Evolutionary conservation across 2,329 filamentous ascomycete species (phyloP).

Genomic region (Paramyrothecium sp.): DNA sequence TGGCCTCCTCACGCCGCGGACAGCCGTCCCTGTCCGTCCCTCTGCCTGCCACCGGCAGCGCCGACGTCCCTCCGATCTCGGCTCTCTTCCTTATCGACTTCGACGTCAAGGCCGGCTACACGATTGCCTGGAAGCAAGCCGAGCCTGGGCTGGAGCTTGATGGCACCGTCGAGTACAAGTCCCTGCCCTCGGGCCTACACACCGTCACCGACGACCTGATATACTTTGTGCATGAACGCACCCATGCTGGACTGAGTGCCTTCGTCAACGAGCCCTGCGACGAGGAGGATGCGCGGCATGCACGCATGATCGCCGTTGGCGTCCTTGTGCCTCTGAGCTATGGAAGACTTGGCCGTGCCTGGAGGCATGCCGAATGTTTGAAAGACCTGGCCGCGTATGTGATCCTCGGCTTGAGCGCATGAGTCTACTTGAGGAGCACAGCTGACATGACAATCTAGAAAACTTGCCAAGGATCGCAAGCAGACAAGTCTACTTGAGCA

Average conservation of each 20-base stretch:
- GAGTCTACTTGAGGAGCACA: neutral
- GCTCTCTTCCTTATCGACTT: slow-evolving; percentile 89
- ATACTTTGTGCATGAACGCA: slow-evolving; percentile 84
- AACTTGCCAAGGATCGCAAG: slow-evolving; percentile 63
- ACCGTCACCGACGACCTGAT: slow-evolving; percentile 84
- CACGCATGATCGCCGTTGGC: slow-evolving; percentile 89
- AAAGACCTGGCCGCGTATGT: slow-evolving; percentile 71
- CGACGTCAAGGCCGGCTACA: slow-evolving; percentile 89
- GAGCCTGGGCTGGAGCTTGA: slow-evolving; percentile 71
- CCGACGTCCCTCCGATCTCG: slow-evolving; percentile 48
- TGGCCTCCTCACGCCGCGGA: slow-evolving; percentile 38
- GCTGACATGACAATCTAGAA: slow-evolving; percentile 30
- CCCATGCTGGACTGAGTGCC: slow-evolving; percentile 84
- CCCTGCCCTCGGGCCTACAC: slow-evolving; percentile 88
- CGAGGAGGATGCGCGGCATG: slow-evolving; percentile 76
- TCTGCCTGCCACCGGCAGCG: slow-evolving; percentile 24
- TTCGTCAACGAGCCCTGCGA: slow-evolving; percentile 83
- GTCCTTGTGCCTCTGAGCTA: slow-evolving; percentile 82
- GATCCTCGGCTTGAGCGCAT: neutral
- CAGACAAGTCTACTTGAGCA: slow-evolving; percentile 65
- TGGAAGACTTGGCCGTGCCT: slow-evolving; percentile 81
- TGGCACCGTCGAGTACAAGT: slow-evolving; percentile 93
- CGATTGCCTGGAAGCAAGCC: slow-evolving; percentile 83
- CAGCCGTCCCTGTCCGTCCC: slow-evolving; percentile 37
- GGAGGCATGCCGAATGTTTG: slow-evolving; percentile 79